phyloP scores from a whole-genome alignment of 148 eudicot species.

The Rhododendron ovatum region DNA sequence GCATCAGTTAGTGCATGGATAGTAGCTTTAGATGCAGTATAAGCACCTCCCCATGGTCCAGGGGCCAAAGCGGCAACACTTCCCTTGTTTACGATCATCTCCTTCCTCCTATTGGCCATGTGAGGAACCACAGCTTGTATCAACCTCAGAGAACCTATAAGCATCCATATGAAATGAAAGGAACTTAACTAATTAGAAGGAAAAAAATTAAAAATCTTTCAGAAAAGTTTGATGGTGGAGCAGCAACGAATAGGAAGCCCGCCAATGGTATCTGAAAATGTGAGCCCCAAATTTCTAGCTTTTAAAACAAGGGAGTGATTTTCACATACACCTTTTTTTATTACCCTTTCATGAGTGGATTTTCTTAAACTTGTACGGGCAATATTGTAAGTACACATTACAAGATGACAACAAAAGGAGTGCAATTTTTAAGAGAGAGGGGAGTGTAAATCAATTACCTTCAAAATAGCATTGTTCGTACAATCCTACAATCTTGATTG shows the following conservation, averaged over 20 bases:
- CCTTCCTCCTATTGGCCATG: slow-evolving; percentile 71
- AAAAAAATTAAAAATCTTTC: neutral
- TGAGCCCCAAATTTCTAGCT: too few relatives aligned
- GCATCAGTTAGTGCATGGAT: slow-evolving; percentile 67
- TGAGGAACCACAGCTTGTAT: slow-evolving; percentile 90
- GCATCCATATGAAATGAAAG: neutral
- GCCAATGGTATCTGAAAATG: too few relatives aligned
- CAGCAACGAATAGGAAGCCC: too few relatives aligned
- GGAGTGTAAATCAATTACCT: neutral
- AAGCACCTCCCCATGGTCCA: slow-evolving; percentile 83
- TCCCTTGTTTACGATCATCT: slow-evolving; percentile 83
- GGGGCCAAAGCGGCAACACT: slow-evolving; percentile 71
- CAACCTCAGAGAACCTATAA: slow-evolving; percentile 45
- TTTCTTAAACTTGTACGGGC: neutral
- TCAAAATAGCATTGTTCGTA: neutral
- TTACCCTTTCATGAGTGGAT: neutral
- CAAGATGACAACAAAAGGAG: too few relatives aligned
- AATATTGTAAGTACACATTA: too few relatives aligned
- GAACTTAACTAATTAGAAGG: neutral
- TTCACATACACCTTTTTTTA: too few relatives aligned
- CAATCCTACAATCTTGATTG: neutral
- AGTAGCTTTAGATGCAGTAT: slow-evolving; percentile 87
- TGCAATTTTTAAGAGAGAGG: neutral
- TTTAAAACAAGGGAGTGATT: neutral
- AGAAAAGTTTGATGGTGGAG: too few relatives aligned